Conservation (phyloP, 2,329 filamentous ascomycete genomes). For the Aureobasidium sp. region DNA sequence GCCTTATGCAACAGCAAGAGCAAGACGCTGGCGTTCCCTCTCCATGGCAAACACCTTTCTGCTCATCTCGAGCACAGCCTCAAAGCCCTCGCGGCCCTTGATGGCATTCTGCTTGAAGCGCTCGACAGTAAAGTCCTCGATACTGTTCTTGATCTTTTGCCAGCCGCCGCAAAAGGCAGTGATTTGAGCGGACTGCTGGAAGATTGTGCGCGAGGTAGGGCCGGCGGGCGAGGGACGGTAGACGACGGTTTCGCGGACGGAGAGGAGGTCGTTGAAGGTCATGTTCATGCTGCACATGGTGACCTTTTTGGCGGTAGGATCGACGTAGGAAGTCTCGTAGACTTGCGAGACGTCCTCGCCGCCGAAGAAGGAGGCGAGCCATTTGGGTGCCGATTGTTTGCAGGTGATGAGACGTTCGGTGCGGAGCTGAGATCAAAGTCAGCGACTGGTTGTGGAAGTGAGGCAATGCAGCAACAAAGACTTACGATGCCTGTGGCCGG, state of each 20-base stretch:
- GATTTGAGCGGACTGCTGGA: conserved; percentile 84
- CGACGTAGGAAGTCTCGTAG: conserved; percentile 93
- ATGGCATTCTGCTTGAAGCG: conserved; percentile 86
- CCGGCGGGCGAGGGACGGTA: conserved; percentile 57
- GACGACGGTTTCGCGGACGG: conserved; percentile 84
- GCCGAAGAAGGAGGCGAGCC: conserved; percentile 74
- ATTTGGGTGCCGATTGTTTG: conserved; percentile 64
- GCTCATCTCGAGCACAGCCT: conserved; percentile 89
- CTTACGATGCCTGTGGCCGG: conserved; percentile 59
- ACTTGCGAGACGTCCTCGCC: conserved; percentile 76
- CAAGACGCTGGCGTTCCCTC: conserved; percentile 51
- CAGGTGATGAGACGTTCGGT: conserved; percentile 63
- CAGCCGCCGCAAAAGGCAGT: conserved; percentile 92
- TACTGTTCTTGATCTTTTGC: conserved; percentile 93
- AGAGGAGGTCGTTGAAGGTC: conserved; percentile 84
- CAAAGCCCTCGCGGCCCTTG: conserved; percentile 89
- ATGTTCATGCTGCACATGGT: conserved; percentile 96
- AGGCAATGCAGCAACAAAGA: conserved; percentile 18
- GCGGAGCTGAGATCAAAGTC: conserved; percentile 46
- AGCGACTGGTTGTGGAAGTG: conserved; percentile 10
- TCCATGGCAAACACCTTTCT: conserved; percentile 87
- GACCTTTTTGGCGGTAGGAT: conserved; percentile 73
- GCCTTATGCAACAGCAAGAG: background rate
- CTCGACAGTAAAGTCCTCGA: conserved; percentile 85
- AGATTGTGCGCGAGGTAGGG: conserved; percentile 60